Evolutionary conservation across 2,329 filamentous ascomycete genomes (phyloP), one percentile per base, ranked within the genome.

Genomic region (Fusarium mundagurra): DNA sequence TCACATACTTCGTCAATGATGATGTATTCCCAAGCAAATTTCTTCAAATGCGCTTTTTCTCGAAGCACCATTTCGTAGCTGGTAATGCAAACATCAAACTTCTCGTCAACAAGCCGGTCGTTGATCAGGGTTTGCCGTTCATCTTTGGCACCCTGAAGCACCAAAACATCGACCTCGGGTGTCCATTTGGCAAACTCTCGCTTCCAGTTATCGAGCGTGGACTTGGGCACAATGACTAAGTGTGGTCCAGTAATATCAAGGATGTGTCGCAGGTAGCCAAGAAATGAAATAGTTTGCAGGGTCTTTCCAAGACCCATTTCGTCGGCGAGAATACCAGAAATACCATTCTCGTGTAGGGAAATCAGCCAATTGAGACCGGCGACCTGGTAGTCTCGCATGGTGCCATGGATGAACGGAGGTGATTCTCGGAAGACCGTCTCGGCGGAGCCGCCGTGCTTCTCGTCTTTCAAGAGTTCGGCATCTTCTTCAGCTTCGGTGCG

Each of bases 241-340:
- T 99, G 96, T 10, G 96, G 96, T 0, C 96, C 96, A 12, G 90
- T 94, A 76, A 95, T 98, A 71, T 91, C 94, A 83, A 94, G 92
- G 69, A 98, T 91, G 83, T 97, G 96, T 79, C 96, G 92, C 48
- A 99, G 87, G 81, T 99, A 99, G 7, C 96, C 96, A 39, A 99
- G 85, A 84, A 99, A 99, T 4, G 96, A 93, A 69, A 99, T 99
- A 1, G 96, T 99, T 84, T 99, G 96, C 34, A 99, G 85, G 1
- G 96, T 99, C 87, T 99, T 99, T 79, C 96, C 96, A 27, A 99
- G 88, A 83, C 96, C 96, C 96, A 99, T 99, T 85, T 99, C 96
- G 80, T 99, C 96, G 70, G 96, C 96, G 57, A 99, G 87, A 73
- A 99, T 99, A 76, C 96, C 96, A 27, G 96, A 98, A 76, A 99